Percentiles rank a stretch among this genome's conserved stretches.
phyloP scores from a whole-genome alignment of 2,329 filamentous ascomycete genomes.

The Hypoxylon sp. region DNA sequence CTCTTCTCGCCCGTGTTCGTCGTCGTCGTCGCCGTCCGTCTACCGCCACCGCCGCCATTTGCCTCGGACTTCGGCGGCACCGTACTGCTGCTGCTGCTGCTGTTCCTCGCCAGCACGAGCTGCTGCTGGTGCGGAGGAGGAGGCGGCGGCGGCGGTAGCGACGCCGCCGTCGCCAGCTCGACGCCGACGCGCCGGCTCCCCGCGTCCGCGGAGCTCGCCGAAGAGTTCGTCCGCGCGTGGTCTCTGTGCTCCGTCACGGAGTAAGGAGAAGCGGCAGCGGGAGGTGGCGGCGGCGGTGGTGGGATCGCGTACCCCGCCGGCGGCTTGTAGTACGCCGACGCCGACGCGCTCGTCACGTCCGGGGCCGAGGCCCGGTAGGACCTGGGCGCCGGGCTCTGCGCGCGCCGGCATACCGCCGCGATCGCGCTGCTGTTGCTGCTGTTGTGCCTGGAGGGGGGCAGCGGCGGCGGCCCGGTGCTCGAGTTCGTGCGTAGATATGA shows the following conservation, averaged over 20 bases:
- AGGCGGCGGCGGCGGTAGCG: background rate
- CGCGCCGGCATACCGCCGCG: conserved; percentile 2
- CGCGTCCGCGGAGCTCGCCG: background rate
- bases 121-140: background rate
- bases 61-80: background rate
- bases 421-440: background rate
- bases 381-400: conserved; percentile 14
- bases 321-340: conserved; percentile 1
- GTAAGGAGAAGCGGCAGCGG: too few relatives aligned
- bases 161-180: background rate
- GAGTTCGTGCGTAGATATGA: background rate
- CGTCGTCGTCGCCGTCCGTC: background rate
- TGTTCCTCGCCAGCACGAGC: background rate
- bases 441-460: too few relatives aligned
- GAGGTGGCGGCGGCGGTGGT: background rate
- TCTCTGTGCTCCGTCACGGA: background rate
- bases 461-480: background rate
- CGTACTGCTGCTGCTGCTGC: background rate
- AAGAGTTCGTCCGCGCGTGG: background rate
- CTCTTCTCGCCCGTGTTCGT: conserved; percentile 10
- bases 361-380: conserved; percentile 27
- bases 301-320: conserved; percentile 4
- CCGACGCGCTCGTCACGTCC: conserved; percentile 11
- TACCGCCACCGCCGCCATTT: background rate
- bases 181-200: background rate